Percentiles rank a stretch among this genome's conserved stretches.
Evolutionary conservation across 495 filamentous ascomycete genomes (phyloP).

Genomic region (Bryoglossum gracile): DNA sequence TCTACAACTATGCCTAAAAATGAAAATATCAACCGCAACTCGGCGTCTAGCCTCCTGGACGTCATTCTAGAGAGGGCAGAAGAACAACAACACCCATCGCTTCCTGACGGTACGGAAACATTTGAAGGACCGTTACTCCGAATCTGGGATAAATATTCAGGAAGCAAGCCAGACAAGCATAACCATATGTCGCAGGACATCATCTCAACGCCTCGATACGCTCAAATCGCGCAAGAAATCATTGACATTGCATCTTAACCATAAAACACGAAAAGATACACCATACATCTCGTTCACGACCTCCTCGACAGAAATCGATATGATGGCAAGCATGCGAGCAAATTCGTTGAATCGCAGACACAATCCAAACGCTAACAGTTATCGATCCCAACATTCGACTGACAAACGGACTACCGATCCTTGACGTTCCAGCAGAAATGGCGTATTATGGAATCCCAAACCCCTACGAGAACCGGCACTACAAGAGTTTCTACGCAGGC

Average conservation of each 20-base stretch:
- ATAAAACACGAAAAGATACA: slow-evolving; percentile 15
- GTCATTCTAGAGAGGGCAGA: too few species aligned
- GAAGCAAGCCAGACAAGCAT: slow-evolving; percentile 10
- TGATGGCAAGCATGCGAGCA: slow-evolving; percentile 6
- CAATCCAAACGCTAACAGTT: slow-evolving; percentile 14
- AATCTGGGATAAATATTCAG: slow-evolving; percentile 12
- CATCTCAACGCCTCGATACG: background rate
- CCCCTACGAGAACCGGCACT: slow-evolving; percentile 19
- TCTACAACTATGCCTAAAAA: too few species aligned
- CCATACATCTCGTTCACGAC: slow-evolving; percentile 19
- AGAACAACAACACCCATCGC: too few species aligned
- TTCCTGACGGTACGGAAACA: too few species aligned
- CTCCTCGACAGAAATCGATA: slow-evolving; percentile 10
- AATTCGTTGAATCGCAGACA: background rate
- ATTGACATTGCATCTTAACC: slow-evolving; percentile 6
- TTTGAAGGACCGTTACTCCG: slow-evolving; percentile 18
- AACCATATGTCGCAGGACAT: background rate
- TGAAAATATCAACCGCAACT: too few species aligned
- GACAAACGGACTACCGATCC: slow-evolving; percentile 12
- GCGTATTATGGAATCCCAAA: slow-evolving; percentile 11
- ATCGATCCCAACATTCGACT: slow-evolving; percentile 16
- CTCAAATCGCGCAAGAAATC: background rate
- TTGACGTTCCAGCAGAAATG: slow-evolving; percentile 5
- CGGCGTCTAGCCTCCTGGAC: too few species aligned
- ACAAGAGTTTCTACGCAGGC: slow-evolving; percentile 17